phyloP scores from a whole-genome alignment of 805 yeast species.

The Pichia ethanolica region DNA sequence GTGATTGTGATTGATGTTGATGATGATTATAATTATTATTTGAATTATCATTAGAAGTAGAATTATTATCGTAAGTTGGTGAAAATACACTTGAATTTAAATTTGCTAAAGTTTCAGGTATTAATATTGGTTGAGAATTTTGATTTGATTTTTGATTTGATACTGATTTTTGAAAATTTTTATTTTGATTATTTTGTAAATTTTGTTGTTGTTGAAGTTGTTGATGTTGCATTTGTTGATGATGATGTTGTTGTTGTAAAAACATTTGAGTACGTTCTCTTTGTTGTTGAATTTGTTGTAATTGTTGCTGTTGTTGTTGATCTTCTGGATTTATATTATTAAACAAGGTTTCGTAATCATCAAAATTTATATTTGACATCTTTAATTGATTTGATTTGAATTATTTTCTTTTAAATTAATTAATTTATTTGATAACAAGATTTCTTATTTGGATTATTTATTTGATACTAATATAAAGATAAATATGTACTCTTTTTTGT shows the following conservation, averaged over 20 bases:
- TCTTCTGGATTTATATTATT: not conserved
- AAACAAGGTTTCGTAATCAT: conserved; percentile 10
- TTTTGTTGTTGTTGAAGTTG: conserved; percentile 8
- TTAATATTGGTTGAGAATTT: not conserved
- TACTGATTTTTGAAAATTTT: not conserved
- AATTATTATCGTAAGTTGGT: not conserved
- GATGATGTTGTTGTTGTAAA: conserved; percentile 3
- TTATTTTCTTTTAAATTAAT: no score
- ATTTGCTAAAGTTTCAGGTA: not conserved
- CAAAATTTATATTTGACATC: conserved; percentile 7
- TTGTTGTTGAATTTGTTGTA: not conserved
- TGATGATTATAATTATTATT: not conserved
- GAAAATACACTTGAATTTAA: not conserved
- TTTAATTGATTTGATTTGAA: not conserved
- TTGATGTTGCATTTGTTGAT: conserved; percentile 7
- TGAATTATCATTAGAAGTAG: not conserved
- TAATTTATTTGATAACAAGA: no score
- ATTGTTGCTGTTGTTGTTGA: not conserved
- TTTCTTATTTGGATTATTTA: no score
- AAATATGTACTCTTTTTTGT: no score
- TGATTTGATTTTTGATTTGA: conserved; percentile 1
- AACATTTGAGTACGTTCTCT: not conserved
- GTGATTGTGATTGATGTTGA: no score
- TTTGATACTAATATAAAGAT: no score
- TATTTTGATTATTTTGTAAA: not conserved